These are phyloP conservation scores for Ceratobasidium sp. DNA, from an alignment of 1,284 basidiomycete genomes.

Conservation along the genomic window DNA sequence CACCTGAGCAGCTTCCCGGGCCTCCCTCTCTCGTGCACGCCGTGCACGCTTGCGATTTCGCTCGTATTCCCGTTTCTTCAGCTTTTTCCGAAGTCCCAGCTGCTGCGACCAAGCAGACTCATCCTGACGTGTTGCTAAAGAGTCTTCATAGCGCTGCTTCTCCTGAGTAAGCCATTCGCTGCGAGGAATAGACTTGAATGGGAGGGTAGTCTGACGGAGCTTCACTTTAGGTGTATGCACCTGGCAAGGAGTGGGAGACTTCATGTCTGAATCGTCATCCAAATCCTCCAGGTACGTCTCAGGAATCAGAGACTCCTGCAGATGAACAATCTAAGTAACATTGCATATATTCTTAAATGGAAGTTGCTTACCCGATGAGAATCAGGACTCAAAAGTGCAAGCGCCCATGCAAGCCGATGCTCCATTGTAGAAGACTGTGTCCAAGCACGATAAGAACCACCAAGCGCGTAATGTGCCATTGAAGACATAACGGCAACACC, in stretches of 20 bases:
- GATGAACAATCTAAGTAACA: background rate
- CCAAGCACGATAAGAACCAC: background rate
- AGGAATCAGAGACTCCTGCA: background rate
- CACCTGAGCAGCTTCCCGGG: background rate
- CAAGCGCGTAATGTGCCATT: slow-evolving; percentile 5
- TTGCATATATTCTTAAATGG: background rate
- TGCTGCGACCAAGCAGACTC: background rate
- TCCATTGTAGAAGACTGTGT: background rate
- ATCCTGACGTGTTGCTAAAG: background rate
- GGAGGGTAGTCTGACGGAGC: slow-evolving; percentile 9
- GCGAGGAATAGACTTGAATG: slow-evolving; percentile 12
- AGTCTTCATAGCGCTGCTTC: slow-evolving; percentile 3
- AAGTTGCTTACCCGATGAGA: background rate
- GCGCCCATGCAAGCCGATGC: too few species aligned
- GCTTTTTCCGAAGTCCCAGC: background rate
- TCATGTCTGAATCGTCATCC: background rate
- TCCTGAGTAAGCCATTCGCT: slow-evolving; percentile 1
- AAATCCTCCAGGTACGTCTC: slow-evolving; percentile 16
- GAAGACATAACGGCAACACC: background rate
- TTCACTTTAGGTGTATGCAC: background rate
- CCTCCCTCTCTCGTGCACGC: slow-evolving; percentile 11
- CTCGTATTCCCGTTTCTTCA: background rate
- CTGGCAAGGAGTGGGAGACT: background rate
- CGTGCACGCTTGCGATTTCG: slow-evolving; percentile 4
- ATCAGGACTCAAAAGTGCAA: too few species aligned